A percentile compares a stretch with the other conserved stretches of the same genome.
phyloP scores from a whole-genome alignment of 129 eudicot species.

The Saussurea involucrata region DNA sequence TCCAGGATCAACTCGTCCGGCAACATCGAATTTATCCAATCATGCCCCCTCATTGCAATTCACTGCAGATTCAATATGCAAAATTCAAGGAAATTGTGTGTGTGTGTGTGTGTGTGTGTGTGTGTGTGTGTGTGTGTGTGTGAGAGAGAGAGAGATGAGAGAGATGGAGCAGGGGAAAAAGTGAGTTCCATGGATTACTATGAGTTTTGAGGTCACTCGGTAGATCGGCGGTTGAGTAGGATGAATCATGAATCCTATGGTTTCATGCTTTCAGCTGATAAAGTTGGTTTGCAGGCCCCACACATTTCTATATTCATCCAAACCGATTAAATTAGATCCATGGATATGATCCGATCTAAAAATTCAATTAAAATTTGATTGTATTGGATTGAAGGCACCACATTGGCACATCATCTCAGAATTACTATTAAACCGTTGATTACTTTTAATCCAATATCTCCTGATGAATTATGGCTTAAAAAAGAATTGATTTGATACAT shows the following conservation, averaged over 20 bases:
- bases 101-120: not conserved
- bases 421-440: too few relatives aligned
- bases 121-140: not conserved
- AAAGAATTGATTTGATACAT: too few relatives aligned
- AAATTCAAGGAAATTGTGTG: not conserved
- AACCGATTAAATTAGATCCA: too few relatives aligned
- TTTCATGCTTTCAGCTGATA: not conserved
- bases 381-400: too few relatives aligned
- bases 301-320: not conserved
- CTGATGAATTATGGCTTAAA: too few relatives aligned
- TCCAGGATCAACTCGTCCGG: constrained; percentile 82
- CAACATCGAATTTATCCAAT: constrained; percentile 48
- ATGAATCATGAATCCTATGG: not conserved
- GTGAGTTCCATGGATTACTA: not conserved
- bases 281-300: not conserved
- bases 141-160: constrained; percentile 1
- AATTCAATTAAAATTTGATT: too few relatives aligned
- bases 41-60: constrained; percentile 53
- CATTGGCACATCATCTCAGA: too few relatives aligned
- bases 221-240: constrained; percentile 31
- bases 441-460: too few relatives aligned
- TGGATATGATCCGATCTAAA: too few relatives aligned
- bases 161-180: not conserved
- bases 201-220: constrained; percentile 17
- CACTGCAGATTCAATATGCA: not conserved